Conservation (phyloP, 208 protist species). For the Trypanosoma congolense region DNA sequence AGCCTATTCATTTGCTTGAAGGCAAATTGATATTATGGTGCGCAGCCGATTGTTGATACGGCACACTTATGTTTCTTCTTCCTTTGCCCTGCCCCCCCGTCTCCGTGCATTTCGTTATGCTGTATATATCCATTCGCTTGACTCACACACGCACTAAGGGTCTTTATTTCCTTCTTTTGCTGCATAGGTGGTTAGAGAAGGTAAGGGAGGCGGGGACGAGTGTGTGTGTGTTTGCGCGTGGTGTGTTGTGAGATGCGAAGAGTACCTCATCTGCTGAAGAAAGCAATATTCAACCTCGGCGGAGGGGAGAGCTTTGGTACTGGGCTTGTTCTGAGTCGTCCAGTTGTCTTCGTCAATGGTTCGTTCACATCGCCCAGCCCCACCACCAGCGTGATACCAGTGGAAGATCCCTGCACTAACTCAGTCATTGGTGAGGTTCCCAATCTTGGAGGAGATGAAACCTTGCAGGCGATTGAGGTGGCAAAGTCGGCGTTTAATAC, state of each 20-base stretch:
- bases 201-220: too few relatives aligned
- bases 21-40: too few relatives aligned
- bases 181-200: too few relatives aligned
- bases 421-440: conserved; percentile 52
- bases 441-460: conserved; percentile 42
- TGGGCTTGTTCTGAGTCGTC: conserved; percentile 28
- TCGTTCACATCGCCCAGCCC: conserved; percentile 30
- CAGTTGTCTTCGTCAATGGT: conserved; percentile 66
- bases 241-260: conserved; percentile 10
- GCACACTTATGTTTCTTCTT: too few relatives aligned
- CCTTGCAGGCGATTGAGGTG: conserved; percentile 47
- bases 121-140: too few relatives aligned
- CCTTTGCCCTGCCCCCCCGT: too few relatives aligned
- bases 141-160: too few relatives aligned
- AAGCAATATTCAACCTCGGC: conserved; percentile 39
- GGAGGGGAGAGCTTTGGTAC: conserved; percentile 36
- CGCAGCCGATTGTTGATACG: too few relatives aligned
- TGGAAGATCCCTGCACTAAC: conserved; percentile 80
- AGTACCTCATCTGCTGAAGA: neutral
- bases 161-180: too few relatives aligned
- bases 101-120: too few relatives aligned
- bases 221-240: neutral
- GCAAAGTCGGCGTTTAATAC: conserved; percentile 52
- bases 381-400: conserved; percentile 28
- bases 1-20: too few relatives aligned